Percentiles rank a stretch among this genome's conserved stretches.
Evolutionary conservation across 306 rosid genomes (phyloP).

Genomic region (Hippophae gyantsensis): DNA sequence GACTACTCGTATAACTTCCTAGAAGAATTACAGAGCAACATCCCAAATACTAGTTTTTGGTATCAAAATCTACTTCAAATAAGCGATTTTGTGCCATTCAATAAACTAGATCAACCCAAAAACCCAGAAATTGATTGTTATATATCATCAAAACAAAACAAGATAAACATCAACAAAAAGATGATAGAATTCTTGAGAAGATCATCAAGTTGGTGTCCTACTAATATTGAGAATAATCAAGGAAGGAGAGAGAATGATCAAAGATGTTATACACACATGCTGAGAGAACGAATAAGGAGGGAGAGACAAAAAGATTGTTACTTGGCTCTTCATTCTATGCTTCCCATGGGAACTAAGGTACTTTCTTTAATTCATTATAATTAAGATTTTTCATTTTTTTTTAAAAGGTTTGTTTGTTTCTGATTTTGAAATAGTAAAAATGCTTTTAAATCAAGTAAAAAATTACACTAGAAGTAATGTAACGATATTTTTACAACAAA

Average conservation of each 20-base stretch:
- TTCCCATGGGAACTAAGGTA: slow-evolving; percentile 65
- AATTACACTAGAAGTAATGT: too few relatives aligned
- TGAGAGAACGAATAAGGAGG: slow-evolving; percentile 65
- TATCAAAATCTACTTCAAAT: too few relatives aligned
- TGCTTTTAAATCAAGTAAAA: too few relatives aligned
- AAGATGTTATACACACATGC: slow-evolving; percentile 46
- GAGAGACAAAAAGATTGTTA: slow-evolving; percentile 52
- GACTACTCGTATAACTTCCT: too few relatives aligned
- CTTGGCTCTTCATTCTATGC: slow-evolving; percentile 40
- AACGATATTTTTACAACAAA: too few relatives aligned
- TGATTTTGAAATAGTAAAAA: background rate
- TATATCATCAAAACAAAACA: background rate
- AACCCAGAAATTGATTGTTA: too few relatives aligned
- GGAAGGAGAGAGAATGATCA: slow-evolving; percentile 30
- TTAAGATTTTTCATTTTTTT: background rate
- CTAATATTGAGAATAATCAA: background rate
- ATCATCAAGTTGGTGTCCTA: slow-evolving; percentile 1
- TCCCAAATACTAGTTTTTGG: too few relatives aligned
- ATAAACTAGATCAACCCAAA: too few relatives aligned
- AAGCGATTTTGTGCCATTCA: too few relatives aligned
- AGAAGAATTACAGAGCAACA: too few relatives aligned
- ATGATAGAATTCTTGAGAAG: slow-evolving; percentile 36
- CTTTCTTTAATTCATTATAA: background rate
- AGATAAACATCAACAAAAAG: slow-evolving; percentile 28
- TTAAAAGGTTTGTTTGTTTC: background rate